A percentile compares a stretch with the other conserved stretches of the same genome.
Evolutionary conservation across 495 filamentous ascomycete species (phyloP).

Genomic region (Penicillium herquei): DNA sequence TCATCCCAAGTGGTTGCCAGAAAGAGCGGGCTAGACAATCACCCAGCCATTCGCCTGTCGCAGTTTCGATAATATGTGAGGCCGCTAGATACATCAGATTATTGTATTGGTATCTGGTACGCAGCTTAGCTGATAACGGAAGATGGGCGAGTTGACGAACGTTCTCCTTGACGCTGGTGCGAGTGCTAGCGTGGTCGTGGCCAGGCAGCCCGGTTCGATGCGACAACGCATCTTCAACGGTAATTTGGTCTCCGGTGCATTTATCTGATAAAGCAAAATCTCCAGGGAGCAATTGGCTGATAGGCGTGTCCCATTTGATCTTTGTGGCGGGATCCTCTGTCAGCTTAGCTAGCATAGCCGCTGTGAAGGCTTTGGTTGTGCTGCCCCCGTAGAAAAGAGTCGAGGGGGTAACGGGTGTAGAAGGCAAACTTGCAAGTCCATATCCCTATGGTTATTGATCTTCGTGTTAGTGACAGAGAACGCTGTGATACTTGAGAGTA

Average conservation of each 20-base stretch:
- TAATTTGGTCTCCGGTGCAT: slow-evolving; percentile 41
- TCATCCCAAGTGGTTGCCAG: slow-evolving; percentile 50
- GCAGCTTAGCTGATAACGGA: slow-evolving; percentile 37
- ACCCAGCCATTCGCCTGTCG: slow-evolving; percentile 38
- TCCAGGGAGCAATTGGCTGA: slow-evolving; percentile 42
- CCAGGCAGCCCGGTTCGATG: slow-evolving; percentile 50
- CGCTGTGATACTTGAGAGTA: neutral
- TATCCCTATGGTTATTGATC: slow-evolving; percentile 38
- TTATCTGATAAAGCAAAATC: slow-evolving; percentile 49
- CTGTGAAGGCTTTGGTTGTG: slow-evolving; percentile 57
- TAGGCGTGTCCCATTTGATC: slow-evolving; percentile 48
- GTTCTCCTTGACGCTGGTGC: slow-evolving; percentile 20
- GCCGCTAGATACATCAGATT: slow-evolving; percentile 51
- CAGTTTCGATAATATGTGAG: slow-evolving; percentile 35
- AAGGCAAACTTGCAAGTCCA: slow-evolving; percentile 28
- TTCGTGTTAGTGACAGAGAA: neutral
- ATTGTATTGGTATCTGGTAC: slow-evolving; percentile 47
- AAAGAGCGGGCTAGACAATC: slow-evolving; percentile 37
- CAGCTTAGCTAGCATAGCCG: slow-evolving; percentile 43
- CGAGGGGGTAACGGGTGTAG: slow-evolving; percentile 16
- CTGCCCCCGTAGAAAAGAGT: slow-evolving; percentile 40
- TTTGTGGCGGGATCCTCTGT: slow-evolving; percentile 34
- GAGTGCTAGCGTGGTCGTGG: slow-evolving; percentile 32
- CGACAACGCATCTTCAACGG: slow-evolving; percentile 51
- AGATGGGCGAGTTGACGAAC: slow-evolving; percentile 42